Percentiles rank a stretch among this genome's conserved stretches.
Evolutionary conservation across 2,329 filamentous ascomycete genomes (phyloP).

Genomic region (Chaetothyriales sp.): DNA sequence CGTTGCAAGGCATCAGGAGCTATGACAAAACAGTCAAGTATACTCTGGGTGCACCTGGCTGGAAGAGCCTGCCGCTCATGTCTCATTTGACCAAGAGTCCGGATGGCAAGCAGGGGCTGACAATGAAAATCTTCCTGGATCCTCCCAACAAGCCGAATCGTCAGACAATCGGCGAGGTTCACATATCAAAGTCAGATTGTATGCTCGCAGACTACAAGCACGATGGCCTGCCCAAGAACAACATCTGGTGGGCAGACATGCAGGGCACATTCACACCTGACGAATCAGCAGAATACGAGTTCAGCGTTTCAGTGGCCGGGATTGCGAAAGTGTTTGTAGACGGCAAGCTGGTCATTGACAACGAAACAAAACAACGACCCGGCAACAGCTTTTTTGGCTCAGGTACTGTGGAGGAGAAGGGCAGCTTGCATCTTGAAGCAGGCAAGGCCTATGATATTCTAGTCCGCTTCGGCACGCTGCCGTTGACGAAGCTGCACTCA

Average conservation of each 20-base stretch:
- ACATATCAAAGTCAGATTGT: conserved; percentile 29
- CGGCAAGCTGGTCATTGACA: conserved; percentile 48
- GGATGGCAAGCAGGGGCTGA: conserved; percentile 43
- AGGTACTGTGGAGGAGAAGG: conserved; percentile 49
- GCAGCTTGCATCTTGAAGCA: conserved; percentile 41
- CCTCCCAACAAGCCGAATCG: conserved; percentile 35
- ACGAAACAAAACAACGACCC: conserved; percentile 46
- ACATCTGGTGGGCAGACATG: conserved; percentile 45
- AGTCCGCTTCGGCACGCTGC: conserved; percentile 45
- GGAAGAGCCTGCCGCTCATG: conserved; percentile 48
- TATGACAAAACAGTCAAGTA: conserved; percentile 31
- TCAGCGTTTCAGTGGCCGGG: conserved; percentile 51
- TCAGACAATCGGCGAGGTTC: conserved; percentile 36
- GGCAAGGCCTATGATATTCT: conserved; percentile 44
- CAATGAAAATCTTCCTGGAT: conserved; percentile 48
- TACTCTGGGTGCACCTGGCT: conserved; percentile 48
- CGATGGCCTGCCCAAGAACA: conserved; percentile 31
- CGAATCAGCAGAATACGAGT: conserved; percentile 46
- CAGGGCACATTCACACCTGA: conserved; percentile 47
- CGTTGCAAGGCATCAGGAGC: conserved; percentile 29
- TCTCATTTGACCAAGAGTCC: conserved; percentile 37
- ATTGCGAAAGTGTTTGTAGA: conserved; percentile 52
- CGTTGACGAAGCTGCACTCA: conserved; percentile 41
- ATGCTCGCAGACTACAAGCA: conserved; percentile 42
- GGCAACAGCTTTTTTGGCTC: conserved; percentile 52